Evolutionary conservation across 352 stramenopile genomes (phyloP).

Genomic region (Pythium sukuiense): DNA sequence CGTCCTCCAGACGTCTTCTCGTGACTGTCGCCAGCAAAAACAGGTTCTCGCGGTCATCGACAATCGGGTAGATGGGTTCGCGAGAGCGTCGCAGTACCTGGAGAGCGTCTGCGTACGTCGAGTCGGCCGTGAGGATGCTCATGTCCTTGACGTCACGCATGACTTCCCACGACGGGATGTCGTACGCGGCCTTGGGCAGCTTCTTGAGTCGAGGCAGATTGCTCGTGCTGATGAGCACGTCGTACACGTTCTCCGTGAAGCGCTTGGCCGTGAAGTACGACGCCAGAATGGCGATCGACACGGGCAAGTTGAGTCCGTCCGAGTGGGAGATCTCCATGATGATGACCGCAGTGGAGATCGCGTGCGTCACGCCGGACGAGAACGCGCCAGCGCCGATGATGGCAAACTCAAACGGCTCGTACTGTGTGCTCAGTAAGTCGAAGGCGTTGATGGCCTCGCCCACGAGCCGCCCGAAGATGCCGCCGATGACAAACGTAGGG

Average conservation of each 20-base stretch:
- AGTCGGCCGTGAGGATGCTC: constrained; percentile 62
- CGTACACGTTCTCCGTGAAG: constrained; percentile 92
- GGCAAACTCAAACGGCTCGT: constrained; percentile 91
- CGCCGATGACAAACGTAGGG: constrained; percentile 83
- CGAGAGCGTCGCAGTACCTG: constrained; percentile 46
- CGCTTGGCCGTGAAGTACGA: constrained; percentile 90
- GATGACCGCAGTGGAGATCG: constrained; percentile 92
- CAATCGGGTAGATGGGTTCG: constrained; percentile 74
- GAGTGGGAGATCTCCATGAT: constrained; percentile 93
- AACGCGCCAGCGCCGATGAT: constrained; percentile 92
- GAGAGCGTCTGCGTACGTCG: constrained; percentile 62
- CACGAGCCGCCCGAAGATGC: constrained; percentile 79
- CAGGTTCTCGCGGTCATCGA: constrained; percentile 58
- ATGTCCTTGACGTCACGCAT: constrained; percentile 80
- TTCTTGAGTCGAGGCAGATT: constrained; percentile 76
- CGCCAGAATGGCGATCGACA: constrained; percentile 87
- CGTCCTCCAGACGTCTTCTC: constrained; percentile 44
- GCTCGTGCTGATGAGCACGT: constrained; percentile 86
- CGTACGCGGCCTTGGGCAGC: constrained; percentile 81
- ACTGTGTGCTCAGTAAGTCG: constrained; percentile 56
- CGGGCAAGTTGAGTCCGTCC: constrained; percentile 80
- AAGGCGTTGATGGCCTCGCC: constrained; percentile 74
- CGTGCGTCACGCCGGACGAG: constrained; percentile 90
- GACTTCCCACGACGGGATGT: constrained; percentile 83
- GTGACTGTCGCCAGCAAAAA: constrained; percentile 77